A percentile compares a stretch with the other conserved stretches of the same genome.
Conservation (phyloP, 192 early-diverging fungal species). For the Powellomyces hirtus region DNA sequence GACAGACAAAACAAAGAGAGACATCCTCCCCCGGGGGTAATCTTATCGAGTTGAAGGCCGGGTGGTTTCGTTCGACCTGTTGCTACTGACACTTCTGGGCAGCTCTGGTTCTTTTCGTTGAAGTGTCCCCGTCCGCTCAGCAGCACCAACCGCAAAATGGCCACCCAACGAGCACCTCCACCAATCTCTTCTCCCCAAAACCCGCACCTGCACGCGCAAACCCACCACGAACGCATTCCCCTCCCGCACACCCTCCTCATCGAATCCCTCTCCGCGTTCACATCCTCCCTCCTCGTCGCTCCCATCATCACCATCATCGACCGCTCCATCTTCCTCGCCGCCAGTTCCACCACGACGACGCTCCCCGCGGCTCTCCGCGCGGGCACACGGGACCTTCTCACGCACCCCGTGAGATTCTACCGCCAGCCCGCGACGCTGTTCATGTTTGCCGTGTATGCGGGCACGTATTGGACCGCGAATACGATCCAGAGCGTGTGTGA, state of each 20-base stretch:
- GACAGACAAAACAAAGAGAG: no score
- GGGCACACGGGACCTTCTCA: slow-evolving; percentile 30
- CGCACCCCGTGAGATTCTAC: slow-evolving; percentile 25
- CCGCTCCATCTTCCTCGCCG: slow-evolving; percentile 44
- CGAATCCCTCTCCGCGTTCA: slow-evolving; percentile 3
- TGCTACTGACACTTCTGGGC: no score
- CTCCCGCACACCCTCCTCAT: slow-evolving; percentile 15
- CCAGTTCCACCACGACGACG: slow-evolving; percentile 29
- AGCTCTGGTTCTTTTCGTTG: no score
- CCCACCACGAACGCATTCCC: slow-evolving; percentile 16
- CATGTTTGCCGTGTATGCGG: slow-evolving; percentile 40
- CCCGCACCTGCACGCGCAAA: neutral
- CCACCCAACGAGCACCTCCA: no score
- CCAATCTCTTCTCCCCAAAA: neutral
- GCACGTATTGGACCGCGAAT: slow-evolving; percentile 47
- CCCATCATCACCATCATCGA: slow-evolving; percentile 50
- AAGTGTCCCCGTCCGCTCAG: no score
- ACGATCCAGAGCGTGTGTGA: slow-evolving; percentile 37
- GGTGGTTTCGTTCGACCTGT: no score
- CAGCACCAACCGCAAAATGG: no score
- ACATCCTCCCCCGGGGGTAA: no score
- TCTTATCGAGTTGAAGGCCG: no score
- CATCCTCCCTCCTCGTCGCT: slow-evolving; percentile 14
- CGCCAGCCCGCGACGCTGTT: slow-evolving; percentile 34
- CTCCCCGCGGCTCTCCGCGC: slow-evolving; percentile 23